Evolutionary conservation across 1,284 basidiomycete genomes (phyloP).

Genomic region (Rhodotorula mucilaginosa): DNA sequence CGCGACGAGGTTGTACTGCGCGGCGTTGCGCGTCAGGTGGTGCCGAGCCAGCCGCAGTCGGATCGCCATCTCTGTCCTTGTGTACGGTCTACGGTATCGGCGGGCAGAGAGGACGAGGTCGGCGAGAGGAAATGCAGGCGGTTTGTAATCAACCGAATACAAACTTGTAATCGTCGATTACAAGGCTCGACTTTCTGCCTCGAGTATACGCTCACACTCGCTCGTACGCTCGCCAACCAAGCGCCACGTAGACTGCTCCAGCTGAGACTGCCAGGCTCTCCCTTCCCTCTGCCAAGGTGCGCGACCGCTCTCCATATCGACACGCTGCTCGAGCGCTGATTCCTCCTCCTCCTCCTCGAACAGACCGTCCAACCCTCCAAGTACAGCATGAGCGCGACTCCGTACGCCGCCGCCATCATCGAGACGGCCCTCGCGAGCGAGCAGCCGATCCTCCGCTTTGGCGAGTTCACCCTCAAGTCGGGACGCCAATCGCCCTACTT

Average conservation of each 20-base stretch:
- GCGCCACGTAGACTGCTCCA: no score
- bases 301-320: no score
- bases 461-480: constrained; percentile 87
- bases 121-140: neutral
- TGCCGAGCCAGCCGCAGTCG: constrained; percentile 35
- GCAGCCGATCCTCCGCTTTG: constrained; percentile 67
- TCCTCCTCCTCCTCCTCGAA: neutral
- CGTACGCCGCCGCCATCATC: constrained; percentile 33
- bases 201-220: neutral
- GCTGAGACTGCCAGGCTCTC: no score
- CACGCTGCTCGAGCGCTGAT: neutral
- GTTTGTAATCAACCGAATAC: neutral
- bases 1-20: constrained; percentile 39
- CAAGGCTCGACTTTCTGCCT: neutral
- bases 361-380: neutral
- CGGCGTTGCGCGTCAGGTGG: constrained; percentile 33
- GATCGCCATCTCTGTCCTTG: constrained; percentile 9
- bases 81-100: no score
- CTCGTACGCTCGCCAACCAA: no score
- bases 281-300: no score
- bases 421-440: constrained; percentile 43
- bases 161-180: neutral
- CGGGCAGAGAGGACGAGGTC: neutral
- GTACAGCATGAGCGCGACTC: constrained; percentile 9
- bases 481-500: constrained; percentile 94